A percentile compares a stretch with the other conserved stretches of the same genome.
Conservation (phyloP, 2,329 filamentous ascomycete species). For the Thelonectria blattea region DNA sequence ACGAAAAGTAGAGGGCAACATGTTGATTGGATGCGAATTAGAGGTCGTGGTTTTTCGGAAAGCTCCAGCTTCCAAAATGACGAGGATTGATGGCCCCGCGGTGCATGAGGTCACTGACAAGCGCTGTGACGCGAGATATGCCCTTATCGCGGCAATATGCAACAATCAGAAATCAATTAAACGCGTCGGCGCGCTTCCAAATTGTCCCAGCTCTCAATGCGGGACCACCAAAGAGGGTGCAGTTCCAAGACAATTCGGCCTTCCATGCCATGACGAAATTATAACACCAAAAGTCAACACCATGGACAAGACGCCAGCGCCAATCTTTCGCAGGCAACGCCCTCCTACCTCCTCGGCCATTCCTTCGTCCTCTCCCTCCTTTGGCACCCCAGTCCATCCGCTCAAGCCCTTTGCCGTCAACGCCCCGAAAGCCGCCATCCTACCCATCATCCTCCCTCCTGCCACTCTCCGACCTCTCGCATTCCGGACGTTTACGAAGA, state of each 20-base stretch:
- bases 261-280: slow-evolving; percentile 27
- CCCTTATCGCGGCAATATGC: slow-evolving; percentile 33
- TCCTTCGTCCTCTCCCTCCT: slow-evolving; percentile 88
- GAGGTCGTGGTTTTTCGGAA: not conserved
- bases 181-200: slow-evolving; percentile 46
- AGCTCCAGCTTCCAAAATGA: slow-evolving; percentile 12
- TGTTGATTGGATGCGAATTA: slow-evolving; percentile 18
- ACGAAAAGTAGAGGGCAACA: slow-evolving; percentile 38
- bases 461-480: slow-evolving; percentile 87
- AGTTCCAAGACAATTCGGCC: slow-evolving; percentile 1
- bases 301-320: slow-evolving; percentile 49
- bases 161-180: slow-evolving; percentile 44
- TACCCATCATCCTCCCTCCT: slow-evolving; percentile 89
- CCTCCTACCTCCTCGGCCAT: slow-evolving; percentile 59
- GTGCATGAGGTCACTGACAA: slow-evolving; percentile 42
- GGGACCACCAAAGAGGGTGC: slow-evolving; percentile 18
- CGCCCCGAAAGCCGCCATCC: slow-evolving; percentile 66
- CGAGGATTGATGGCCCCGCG: slow-evolving; percentile 3
- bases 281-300: slow-evolving; percentile 7
- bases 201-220: slow-evolving; percentile 1
- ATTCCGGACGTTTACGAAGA: slow-evolving; percentile 96
- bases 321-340: slow-evolving; percentile 46
- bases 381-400: slow-evolving; percentile 84
- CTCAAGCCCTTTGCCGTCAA: slow-evolving; percentile 67
- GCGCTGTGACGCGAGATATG: slow-evolving; percentile 27